These are phyloP conservation scores for Chrysanthemum lavandulifolium DNA, from an alignment of 129 eudicot genomes.

Conservation along the genomic window DNA sequence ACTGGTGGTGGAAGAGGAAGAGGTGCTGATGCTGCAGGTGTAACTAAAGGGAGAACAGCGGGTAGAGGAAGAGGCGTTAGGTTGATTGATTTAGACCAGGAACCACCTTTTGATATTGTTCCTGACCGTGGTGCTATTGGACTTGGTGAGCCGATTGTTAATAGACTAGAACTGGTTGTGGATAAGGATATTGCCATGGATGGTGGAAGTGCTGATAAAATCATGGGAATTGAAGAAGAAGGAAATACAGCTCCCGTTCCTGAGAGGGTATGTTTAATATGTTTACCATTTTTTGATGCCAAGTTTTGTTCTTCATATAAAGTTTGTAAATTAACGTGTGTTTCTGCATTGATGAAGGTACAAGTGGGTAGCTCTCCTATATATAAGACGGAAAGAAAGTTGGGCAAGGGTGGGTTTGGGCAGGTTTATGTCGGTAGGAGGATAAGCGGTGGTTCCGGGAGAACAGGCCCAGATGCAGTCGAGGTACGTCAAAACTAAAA, in stretches of 20 bases:
- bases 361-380: constrained; percentile 93
- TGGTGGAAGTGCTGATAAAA: constrained; percentile 19
- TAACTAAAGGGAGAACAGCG: constrained; percentile 62
- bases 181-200: constrained; percentile 17
- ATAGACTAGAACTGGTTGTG: neutral
- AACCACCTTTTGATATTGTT: constrained; percentile 59
- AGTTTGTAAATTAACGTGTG: neutral
- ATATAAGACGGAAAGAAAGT: constrained; percentile 79
- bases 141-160: constrained; percentile 44
- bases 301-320: neutral
- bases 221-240: constrained; percentile 16
- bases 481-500: constrained; percentile 57
- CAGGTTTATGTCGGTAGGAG: constrained; percentile 98
- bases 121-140: constrained; percentile 59
- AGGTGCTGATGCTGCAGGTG: constrained; percentile 69
- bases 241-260: constrained; percentile 15
- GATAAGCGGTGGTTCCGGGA: constrained; percentile 71
- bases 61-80: constrained; percentile 90
- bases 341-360: constrained; percentile 56
- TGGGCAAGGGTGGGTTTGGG: constrained; percentile 99
- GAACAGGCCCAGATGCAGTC: constrained; percentile 92
- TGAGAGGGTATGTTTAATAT: constrained; percentile 5
- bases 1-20: constrained; percentile 91
- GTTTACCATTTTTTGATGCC: neutral
- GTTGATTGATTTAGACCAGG: constrained; percentile 83